Percentiles rank a stretch among this genome's conserved stretches.
These are phyloP conservation scores for Pterocarpus santalinus DNA, from an alignment of 306 rosid species.

Conservation along the genomic window DNA sequence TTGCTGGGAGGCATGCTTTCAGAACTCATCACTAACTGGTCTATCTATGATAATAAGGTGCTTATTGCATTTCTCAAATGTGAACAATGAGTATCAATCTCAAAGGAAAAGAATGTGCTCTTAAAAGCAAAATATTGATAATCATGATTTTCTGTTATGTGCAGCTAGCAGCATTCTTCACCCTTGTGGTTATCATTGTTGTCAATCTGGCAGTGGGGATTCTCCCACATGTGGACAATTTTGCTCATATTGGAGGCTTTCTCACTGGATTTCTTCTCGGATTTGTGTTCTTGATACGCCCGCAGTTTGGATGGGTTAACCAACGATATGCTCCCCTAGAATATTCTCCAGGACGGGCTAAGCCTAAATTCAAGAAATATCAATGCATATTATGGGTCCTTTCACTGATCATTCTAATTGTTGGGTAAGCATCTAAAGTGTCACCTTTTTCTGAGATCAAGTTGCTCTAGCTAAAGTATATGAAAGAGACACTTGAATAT, in stretches of 20 bases:
- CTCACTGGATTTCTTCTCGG: constrained; percentile 91
- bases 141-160: constrained; percentile 33
- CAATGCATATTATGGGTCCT: constrained; percentile 85
- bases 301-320: constrained; percentile 93
- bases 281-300: constrained; percentile 94
- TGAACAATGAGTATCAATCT: background rate
- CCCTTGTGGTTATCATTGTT: constrained; percentile 79
- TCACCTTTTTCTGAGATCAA: constrained; percentile 23
- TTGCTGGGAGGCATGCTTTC: constrained; percentile 97
- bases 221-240: constrained; percentile 96
- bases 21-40: constrained; percentile 95
- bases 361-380: constrained; percentile 79
- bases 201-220: constrained; percentile 92
- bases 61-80: constrained; percentile 32
- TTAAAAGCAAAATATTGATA: constrained; percentile 33
- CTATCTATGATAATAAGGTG: constrained; percentile 88
- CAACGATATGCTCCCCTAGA: constrained; percentile 67
- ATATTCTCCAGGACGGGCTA: constrained; percentile 53
- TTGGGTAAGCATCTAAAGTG: constrained; percentile 67
- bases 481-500: background rate
- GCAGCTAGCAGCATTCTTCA: constrained; percentile 80
- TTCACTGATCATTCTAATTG: constrained; percentile 75
- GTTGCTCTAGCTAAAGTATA: constrained; percentile 18
- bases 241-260: constrained; percentile 98
- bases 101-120: constrained; percentile 7